A percentile compares a stretch with the other conserved stretches of the same genome.
Conservation (phyloP, 108 stramenopile species). For the Fragilaria radians region DNA sequence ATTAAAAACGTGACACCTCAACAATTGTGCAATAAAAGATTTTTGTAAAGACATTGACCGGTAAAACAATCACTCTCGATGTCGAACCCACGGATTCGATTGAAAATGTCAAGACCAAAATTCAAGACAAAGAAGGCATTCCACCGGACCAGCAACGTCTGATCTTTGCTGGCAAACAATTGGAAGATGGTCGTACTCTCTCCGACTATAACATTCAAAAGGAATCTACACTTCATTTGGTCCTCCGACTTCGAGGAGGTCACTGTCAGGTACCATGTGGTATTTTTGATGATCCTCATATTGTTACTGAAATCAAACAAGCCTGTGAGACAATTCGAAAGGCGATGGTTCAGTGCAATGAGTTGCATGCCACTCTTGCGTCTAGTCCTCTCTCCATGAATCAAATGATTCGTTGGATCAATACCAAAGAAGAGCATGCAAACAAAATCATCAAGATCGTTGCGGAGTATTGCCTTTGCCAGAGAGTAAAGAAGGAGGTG, state of each 20-base stretch:
- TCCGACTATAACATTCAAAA: slow-evolving; percentile 93
- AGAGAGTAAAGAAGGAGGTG: slow-evolving; percentile 65
- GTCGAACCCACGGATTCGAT: slow-evolving; percentile 98
- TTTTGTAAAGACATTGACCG: slow-evolving; percentile 95
- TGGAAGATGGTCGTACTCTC: slow-evolving; percentile 96
- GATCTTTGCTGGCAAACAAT: slow-evolving; percentile 82
- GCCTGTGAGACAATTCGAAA: slow-evolving; percentile 56
- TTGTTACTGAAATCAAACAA: slow-evolving; percentile 50
- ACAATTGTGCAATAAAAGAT: too few relatives aligned
- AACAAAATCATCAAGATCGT: slow-evolving; percentile 63
- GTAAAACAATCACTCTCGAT: slow-evolving; percentile 86
- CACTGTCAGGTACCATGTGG: slow-evolving; percentile 79
- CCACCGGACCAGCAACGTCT: too few relatives aligned
- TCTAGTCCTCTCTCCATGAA: slow-evolving; percentile 46
- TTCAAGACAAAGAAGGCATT: slow-evolving; percentile 99
- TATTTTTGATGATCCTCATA: slow-evolving; percentile 76
- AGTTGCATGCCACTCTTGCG: slow-evolving; percentile 39
- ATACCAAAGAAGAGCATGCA: slow-evolving; percentile 71
- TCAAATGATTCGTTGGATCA: slow-evolving; percentile 80
- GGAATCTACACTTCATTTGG: too few relatives aligned
- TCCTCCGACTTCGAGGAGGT: slow-evolving; percentile 88
- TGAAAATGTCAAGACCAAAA: slow-evolving; percentile 98
- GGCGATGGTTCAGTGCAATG: slow-evolving; percentile 63
- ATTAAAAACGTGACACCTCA: too few relatives aligned
- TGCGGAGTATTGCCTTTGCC: slow-evolving; percentile 71